Evolutionary conservation across 2,329 filamentous ascomycete genomes (phyloP).

Genomic region (Penicillium janthinellum): DNA sequence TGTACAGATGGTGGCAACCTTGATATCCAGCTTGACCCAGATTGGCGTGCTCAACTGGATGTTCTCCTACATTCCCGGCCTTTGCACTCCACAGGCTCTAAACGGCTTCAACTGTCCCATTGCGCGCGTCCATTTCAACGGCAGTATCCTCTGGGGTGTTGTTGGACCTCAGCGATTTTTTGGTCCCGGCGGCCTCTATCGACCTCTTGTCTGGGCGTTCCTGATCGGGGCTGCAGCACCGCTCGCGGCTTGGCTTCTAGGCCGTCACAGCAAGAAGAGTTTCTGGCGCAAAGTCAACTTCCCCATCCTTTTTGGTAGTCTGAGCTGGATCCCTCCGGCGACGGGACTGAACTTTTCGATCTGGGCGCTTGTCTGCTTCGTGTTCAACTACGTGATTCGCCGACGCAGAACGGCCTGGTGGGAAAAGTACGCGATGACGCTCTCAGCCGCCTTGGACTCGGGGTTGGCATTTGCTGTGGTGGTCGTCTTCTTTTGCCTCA

Average conservation of each 20-base stretch:
- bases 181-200: constrained; percentile 72
- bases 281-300: constrained; percentile 77
- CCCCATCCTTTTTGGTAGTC: constrained; percentile 78
- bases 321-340: constrained; percentile 85
- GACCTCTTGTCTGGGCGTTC: constrained; percentile 79
- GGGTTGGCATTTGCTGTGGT: constrained; percentile 81
- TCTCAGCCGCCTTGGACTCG: constrained; percentile 80
- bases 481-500: constrained; percentile 80
- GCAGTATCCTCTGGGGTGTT: constrained; percentile 85
- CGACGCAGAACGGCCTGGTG: constrained; percentile 76
- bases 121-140: constrained; percentile 86
- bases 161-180: constrained; percentile 84
- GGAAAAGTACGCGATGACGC: constrained; percentile 88
- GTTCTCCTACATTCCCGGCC: constrained; percentile 72
- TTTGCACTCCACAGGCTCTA: constrained; percentile 78
- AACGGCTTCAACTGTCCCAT: constrained; percentile 88
- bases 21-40: constrained; percentile 76
- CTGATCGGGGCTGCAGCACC: constrained; percentile 74
- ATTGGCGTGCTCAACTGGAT: constrained; percentile 89
- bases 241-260: constrained; percentile 72
- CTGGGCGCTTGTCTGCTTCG: constrained; percentile 80
- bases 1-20: constrained; percentile 61
- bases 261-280: constrained; percentile 57
- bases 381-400: constrained; percentile 78
- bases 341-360: constrained; percentile 84